phyloP scores from a whole-genome alignment of 495 filamentous ascomycete species.

The Penicillium turbatum region DNA sequence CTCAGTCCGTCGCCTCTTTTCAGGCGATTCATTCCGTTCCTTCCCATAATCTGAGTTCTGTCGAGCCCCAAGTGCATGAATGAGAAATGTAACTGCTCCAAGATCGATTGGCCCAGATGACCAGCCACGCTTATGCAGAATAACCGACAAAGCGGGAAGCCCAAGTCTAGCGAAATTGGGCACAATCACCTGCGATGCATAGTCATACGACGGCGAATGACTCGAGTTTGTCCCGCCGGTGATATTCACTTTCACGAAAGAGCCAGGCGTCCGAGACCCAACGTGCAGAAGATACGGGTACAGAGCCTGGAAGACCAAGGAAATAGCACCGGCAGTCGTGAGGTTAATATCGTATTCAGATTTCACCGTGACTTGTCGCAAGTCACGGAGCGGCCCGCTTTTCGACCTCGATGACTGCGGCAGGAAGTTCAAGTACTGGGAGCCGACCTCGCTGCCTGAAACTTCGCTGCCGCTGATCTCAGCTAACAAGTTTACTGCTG shows the following conservation, averaged over 20 bases:
- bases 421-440: constrained; percentile 49
- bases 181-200: constrained; percentile 68
- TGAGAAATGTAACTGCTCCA: constrained; percentile 55
- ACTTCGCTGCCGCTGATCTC: constrained; percentile 57
- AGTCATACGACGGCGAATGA: constrained; percentile 70
- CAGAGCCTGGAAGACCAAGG: constrained; percentile 77
- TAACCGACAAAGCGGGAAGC: constrained; percentile 51
- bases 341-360: constrained; percentile 33
- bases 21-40: neutral
- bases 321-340: constrained; percentile 42
- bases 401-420: constrained; percentile 23
- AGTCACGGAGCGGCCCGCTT: constrained; percentile 7
- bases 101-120: constrained; percentile 49
- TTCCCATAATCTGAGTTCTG: neutral
- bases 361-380: constrained; percentile 8
- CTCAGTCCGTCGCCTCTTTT: neutral
- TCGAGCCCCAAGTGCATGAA: constrained; percentile 46
- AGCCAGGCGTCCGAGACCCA: constrained; percentile 21
- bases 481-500: constrained; percentile 63
- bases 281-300: constrained; percentile 72
- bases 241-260: constrained; percentile 55
- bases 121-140: constrained; percentile 64
- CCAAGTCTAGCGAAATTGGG: constrained; percentile 64
- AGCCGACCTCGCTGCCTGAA: constrained; percentile 52
- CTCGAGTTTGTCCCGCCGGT: constrained; percentile 75